phyloP scores from a whole-genome alignment of 1,284 basidiomycete species.

The Papiliotrema terrestris region DNA sequence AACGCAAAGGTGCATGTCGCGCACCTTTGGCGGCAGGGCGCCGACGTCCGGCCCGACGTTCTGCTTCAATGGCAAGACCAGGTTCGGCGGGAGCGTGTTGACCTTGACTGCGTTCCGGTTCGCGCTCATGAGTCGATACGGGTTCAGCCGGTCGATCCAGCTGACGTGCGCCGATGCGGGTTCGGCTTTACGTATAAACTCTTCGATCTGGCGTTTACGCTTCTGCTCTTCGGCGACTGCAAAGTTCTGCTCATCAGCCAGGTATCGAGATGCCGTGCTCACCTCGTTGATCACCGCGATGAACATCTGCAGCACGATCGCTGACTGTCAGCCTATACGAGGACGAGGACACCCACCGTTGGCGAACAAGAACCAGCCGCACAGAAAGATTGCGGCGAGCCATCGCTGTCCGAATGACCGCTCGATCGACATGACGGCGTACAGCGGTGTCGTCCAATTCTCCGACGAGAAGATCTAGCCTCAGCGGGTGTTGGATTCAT shows the following conservation, averaged over 20 bases:
- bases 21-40: neutral
- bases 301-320: constrained; percentile 96
- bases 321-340: constrained; percentile 49
- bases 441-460: constrained; percentile 88
- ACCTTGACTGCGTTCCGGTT: constrained; percentile 70
- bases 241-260: constrained; percentile 63
- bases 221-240: constrained; percentile 88
- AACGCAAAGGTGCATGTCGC: constrained; percentile 6
- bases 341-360: neutral
- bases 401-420: constrained; percentile 65
- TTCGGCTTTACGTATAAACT: constrained; percentile 52
- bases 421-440: constrained; percentile 62
- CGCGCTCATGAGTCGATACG: constrained; percentile 75
- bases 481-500: constrained; percentile 1
- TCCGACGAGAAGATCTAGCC: constrained; percentile 85
- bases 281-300: constrained; percentile 95
- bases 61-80: constrained; percentile 73
- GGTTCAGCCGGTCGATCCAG: constrained; percentile 79
- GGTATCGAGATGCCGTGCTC: constrained; percentile 4
- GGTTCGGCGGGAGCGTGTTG: constrained; percentile 64
- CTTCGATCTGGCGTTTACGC: constrained; percentile 71
- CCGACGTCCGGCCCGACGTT: constrained; percentile 63
- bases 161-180: constrained; percentile 51
- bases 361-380: constrained; percentile 79
- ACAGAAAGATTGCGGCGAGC: constrained; percentile 71